These are phyloP conservation scores for Capsella bursapastoris DNA, from an alignment of 345 rosid species.

Conservation along the genomic window DNA sequence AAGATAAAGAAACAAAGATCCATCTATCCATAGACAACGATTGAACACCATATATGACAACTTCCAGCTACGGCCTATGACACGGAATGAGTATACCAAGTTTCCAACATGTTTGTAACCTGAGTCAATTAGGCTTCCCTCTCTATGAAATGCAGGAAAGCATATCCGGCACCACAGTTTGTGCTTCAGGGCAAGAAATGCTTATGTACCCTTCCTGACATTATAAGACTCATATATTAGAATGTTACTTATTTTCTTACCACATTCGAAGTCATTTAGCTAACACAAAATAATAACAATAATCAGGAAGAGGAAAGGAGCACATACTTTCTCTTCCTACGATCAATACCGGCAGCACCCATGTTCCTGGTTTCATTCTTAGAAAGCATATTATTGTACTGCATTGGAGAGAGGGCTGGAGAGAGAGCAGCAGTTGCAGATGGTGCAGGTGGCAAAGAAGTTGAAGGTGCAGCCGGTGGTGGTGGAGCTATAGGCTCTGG, in stretches of 20 bases:
- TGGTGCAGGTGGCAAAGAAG: slow-evolving; percentile 49
- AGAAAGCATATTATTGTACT: slow-evolving; percentile 59
- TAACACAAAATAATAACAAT: neutral
- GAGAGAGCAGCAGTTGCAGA: slow-evolving; percentile 60
- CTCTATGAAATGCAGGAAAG: slow-evolving; percentile 5
- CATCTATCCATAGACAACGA: slow-evolving; percentile 2
- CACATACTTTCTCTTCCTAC: slow-evolving; percentile 85
- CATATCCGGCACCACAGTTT: neutral
- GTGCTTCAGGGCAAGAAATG: slow-evolving; percentile 30
- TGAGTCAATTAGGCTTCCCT: slow-evolving; percentile 25
- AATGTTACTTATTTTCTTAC: neutral
- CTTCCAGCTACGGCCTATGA: slow-evolving; percentile 6
- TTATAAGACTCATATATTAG: slow-evolving; percentile 21
- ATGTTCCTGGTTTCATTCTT: slow-evolving; percentile 73
- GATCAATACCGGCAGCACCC: slow-evolving; percentile 58
- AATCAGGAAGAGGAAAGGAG: slow-evolving; percentile 28
- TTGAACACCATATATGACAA: neutral
- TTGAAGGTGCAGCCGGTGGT: slow-evolving; percentile 51
- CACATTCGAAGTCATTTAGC: neutral
- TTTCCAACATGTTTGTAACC: slow-evolving; percentile 22
- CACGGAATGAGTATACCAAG: slow-evolving; percentile 8
- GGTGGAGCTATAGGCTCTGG: slow-evolving; percentile 77
- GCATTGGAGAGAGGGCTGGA: slow-evolving; percentile 84
- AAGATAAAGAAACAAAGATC: slow-evolving; percentile 2
- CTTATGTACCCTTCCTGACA: slow-evolving; percentile 43